Base-by-base conservation (phyloP, 169 alveolate genomes). In the Cytauxzoon felis region DNA sequence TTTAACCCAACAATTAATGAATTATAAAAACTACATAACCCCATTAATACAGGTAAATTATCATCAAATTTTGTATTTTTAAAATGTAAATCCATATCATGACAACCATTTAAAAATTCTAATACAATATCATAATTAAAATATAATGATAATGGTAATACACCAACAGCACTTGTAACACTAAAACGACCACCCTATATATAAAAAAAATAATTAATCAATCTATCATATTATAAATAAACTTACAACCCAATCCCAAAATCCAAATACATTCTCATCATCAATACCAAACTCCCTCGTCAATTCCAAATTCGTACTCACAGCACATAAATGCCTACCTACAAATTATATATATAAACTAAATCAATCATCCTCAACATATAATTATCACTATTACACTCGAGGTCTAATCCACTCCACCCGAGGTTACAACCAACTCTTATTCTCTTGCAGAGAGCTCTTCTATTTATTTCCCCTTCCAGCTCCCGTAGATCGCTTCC, bases 191-290 rank as follows among this genome's bases (percentile, higher is more conserved):
- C 99, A 6, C 99, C 99, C 86, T 76, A 47, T 19, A 5, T 8
- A 57, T 26, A 9, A 0, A 5, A 38, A 23, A 7, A 24, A 23
- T 4, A 2, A 5, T 11, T 29, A n/a, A 2, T 8, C 3, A 24
- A 5, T 0, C 9, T 32, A 4, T 3, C 30, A 36, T 0, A 5
- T 8, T 61, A 2, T 52, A 24, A n/a, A 16, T 66, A 36, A 32
- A 57, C 91, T n/a, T 71, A 80, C 91, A 45, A 95, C 99, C 99
- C 99, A 97, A 79, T 96, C 98, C 99, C 99, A 97, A 78, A 97
- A 97, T 21, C 98, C 99, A 66, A 97, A 97, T 11, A 96, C 98
- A 45, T 91, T 88, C 52, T 93, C 94, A 48, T 90, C 92, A 26
- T 81, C 76, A 19, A 97, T 90, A 33, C 99, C 99, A 61, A 97